phyloP scores from a whole-genome alignment of 2,329 filamentous ascomycete species.

The Fusarium cicatricum region DNA sequence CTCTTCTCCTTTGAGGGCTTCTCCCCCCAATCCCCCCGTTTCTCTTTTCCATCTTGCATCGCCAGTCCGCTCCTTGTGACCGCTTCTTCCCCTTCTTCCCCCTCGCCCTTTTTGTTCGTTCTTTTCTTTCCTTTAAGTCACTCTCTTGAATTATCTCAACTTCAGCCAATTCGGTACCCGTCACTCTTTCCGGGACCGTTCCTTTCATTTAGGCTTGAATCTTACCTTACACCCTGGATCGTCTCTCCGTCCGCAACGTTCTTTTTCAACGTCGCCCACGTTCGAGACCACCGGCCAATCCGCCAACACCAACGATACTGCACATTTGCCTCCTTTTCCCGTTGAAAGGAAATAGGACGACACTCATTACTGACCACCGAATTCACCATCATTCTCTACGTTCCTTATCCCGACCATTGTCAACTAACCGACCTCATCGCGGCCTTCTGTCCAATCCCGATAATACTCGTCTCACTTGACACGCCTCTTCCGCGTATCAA shows the following conservation, averaged over 20 bases:
- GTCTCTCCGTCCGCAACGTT: constrained; percentile 25
- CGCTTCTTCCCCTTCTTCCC: constrained; percentile 51
- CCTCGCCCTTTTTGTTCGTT: constrained; percentile 50
- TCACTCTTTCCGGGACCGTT: constrained; percentile 62
- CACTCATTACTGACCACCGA: constrained; percentile 42
- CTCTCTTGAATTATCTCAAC: constrained; percentile 53
- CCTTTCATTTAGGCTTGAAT: constrained; percentile 51
- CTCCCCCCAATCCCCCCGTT: constrained; percentile 49
- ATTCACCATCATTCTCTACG: constrained; percentile 32
- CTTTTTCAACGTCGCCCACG: constrained; percentile 26
- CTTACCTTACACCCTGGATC: constrained; percentile 38
- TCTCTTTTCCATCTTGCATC: constrained; percentile 48
- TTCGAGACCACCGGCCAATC: constrained; percentile 33
- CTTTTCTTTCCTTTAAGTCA: constrained; percentile 60
- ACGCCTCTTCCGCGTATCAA: constrained; percentile 25
- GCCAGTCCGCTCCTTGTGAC: constrained; percentile 49
- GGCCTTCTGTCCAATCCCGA: constrained; percentile 19
- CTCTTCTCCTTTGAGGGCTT: constrained; percentile 46
- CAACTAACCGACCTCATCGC: constrained; percentile 16
- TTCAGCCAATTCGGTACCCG: constrained; percentile 54
- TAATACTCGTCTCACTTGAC: constrained; percentile 17
- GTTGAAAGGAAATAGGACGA: constrained; percentile 42
- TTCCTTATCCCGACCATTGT: constrained; percentile 30
- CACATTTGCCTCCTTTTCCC: constrained; percentile 28
- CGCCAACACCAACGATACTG: constrained; percentile 34